A percentile compares a stretch with the other conserved stretches of the same genome.
These are phyloP conservation scores for Pichia sp. DNA, from an alignment of 1,139 yeast genomes.

Conservation along the genomic window DNA sequence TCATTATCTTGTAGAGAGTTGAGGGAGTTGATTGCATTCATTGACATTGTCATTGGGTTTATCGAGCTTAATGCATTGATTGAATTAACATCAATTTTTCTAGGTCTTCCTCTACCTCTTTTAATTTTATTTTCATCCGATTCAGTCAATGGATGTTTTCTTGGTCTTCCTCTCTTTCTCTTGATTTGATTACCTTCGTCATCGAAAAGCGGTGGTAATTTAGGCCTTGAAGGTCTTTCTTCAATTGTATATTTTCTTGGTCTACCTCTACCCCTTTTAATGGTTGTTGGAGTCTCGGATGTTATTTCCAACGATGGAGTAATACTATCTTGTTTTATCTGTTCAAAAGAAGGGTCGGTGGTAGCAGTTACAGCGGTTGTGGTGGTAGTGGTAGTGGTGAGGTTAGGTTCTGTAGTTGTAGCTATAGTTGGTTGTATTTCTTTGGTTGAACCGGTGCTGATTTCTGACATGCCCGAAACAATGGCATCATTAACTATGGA, in stretches of 20 bases:
- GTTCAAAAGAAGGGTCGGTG: no score
- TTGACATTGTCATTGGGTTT: background rate
- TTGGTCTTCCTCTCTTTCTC: constrained; percentile 13
- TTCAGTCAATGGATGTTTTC: constrained; percentile 8
- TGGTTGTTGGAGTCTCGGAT: background rate
- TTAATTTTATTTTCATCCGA: constrained; percentile 1
- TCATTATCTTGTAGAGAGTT: background rate
- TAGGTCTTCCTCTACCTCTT: constrained; percentile 11
- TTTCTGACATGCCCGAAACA: background rate
- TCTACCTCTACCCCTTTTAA: constrained; percentile 14
- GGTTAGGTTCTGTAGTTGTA: background rate
- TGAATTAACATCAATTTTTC: constrained; percentile 1
- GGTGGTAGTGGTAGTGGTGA: background rate
- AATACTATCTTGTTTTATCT: background rate
- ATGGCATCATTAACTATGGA: background rate
- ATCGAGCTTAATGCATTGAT: background rate
- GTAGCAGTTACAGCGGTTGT: background rate
- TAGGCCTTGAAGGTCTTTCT: constrained; percentile 14
- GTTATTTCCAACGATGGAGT: background rate
- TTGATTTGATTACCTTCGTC: constrained; percentile 9
- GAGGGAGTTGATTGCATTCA: background rate
- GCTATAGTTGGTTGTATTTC: background rate
- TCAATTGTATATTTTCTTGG: constrained; percentile 13
- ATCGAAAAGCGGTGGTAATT: constrained; percentile 12
- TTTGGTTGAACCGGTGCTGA: background rate